Conservation (phyloP, 2,329 filamentous ascomycete species). For the Orbilia oligospora region DNA sequence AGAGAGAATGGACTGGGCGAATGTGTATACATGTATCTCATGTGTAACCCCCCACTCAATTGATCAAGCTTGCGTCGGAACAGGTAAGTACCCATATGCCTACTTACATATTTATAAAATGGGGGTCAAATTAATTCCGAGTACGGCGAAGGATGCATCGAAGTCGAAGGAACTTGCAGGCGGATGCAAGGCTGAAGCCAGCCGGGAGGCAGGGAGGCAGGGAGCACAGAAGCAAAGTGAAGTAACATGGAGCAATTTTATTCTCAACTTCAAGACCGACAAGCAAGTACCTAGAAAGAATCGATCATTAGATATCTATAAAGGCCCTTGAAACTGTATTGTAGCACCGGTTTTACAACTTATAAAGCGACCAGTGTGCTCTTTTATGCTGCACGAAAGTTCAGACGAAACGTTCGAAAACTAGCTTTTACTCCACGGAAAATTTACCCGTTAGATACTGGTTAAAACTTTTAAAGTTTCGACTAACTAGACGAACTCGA, state of each 20-base stretch:
- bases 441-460: conserved; percentile 12
- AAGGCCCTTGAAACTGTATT: neutral
- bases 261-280: neutral
- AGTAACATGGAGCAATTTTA: neutral
- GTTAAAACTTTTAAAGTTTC: neutral
- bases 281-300: neutral
- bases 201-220: neutral
- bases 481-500: neutral
- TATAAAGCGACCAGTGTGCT: neutral
- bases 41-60: conserved; percentile 12
- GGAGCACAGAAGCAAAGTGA: neutral
- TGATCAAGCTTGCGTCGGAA: neutral
- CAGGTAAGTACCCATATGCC: neutral
- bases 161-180: conserved; percentile 17
- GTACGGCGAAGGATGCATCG: neutral
- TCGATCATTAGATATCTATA: neutral
- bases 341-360: neutral
- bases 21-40: neutral
- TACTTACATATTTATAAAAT: neutral
- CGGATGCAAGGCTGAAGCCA: conserved; percentile 18
- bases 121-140: neutral
- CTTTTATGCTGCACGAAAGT: neutral
- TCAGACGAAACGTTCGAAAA: conserved; percentile 3
- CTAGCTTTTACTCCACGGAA: neutral
- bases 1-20: neutral